Percentiles rank a stretch among this genome's conserved stretches.
phyloP scores from a whole-genome alignment of 768 basidiomycete genomes.

The Porphyrellus cyaneotinctus region DNA sequence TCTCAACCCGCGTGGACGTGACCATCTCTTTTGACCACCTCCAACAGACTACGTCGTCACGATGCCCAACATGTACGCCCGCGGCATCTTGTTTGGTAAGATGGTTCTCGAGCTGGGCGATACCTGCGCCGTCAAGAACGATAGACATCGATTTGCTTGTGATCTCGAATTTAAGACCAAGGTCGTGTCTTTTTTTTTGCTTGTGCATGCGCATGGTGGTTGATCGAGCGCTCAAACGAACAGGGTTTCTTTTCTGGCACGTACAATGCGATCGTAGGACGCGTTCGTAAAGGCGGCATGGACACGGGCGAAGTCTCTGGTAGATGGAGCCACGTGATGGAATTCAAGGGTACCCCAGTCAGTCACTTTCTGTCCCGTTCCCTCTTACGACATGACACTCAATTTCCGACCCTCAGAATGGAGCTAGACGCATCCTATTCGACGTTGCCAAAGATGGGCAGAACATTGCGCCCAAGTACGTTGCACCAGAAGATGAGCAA shows the following conservation, averaged over 20 bases:
- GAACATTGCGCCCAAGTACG: constrained; percentile 73
- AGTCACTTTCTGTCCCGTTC: constrained; percentile 8
- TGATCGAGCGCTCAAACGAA: not conserved
- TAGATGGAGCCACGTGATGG: constrained; percentile 89
- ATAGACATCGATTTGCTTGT: constrained; percentile 64
- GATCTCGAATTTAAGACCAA: constrained; percentile 98
- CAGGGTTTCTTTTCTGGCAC: constrained; percentile 97
- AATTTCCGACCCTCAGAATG: constrained; percentile 40
- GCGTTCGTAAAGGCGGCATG: constrained; percentile 56
- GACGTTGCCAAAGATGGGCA: constrained; percentile 76
- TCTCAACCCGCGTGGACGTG: not conserved
- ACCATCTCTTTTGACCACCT: constrained; percentile 1
- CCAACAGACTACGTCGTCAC: constrained; percentile 74
- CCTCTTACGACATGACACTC: not conserved
- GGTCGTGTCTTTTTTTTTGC: constrained; percentile 36
- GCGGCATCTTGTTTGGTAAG: constrained; percentile 84
- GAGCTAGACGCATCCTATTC: constrained; percentile 73
- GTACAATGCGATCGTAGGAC: constrained; percentile 87
- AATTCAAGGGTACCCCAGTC: constrained; percentile 71
- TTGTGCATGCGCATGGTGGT: not conserved
- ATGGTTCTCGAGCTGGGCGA: constrained; percentile 98
- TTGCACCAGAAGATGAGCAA: constrained; percentile 83
- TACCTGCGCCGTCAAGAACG: constrained; percentile 78
- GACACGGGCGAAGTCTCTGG: constrained; percentile 87
- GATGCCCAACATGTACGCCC: constrained; percentile 98